A percentile compares a stretch with the other conserved stretches of the same genome.
These are phyloP conservation scores for Cladosporium velox DNA, from an alignment of 2,329 filamentous ascomycete species.

Conservation along the genomic window DNA sequence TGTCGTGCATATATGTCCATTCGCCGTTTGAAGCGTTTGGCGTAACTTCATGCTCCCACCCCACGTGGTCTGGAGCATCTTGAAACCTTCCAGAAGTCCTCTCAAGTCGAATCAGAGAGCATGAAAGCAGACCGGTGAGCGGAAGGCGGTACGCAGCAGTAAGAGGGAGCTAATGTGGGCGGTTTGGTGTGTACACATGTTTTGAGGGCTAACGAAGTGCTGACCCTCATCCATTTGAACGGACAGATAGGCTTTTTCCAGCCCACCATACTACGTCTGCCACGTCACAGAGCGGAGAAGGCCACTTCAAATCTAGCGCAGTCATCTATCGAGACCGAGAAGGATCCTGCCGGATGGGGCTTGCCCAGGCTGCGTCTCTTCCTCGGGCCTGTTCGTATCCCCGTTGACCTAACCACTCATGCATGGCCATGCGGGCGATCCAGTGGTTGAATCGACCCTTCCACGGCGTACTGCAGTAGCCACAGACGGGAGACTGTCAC, in stretches of 20 bases:
- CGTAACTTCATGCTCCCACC: constrained; percentile 1
- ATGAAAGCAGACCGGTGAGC: constrained; percentile 19
- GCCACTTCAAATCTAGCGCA: constrained; percentile 51
- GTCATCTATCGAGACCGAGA: constrained; percentile 33
- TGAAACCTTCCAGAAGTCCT: constrained; percentile 15
- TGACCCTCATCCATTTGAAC: constrained; percentile 21
- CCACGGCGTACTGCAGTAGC: constrained; percentile 44
- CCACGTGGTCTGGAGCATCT: background rate
- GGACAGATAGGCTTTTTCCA: constrained; percentile 23
- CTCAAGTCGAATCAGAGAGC: constrained; percentile 12
- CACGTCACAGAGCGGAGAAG: constrained; percentile 57
- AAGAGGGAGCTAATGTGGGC: constrained; percentile 4
- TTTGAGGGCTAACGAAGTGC: constrained; percentile 15
- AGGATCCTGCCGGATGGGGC: constrained; percentile 33
- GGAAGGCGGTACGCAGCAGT: background rate
- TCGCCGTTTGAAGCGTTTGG: constrained; percentile 5
- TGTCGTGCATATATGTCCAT: constrained; percentile 17
- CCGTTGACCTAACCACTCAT: constrained; percentile 22
- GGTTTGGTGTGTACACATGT: constrained; percentile 14
- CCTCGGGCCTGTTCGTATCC: constrained; percentile 28
- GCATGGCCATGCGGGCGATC: constrained; percentile 43
- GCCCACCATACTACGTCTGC: constrained; percentile 48
- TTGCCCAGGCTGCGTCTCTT: constrained; percentile 42
- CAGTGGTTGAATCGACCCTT: constrained; percentile 47
- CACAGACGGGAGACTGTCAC: constrained; percentile 42